phyloP scores from a whole-genome alignment of 78 protist species.

The Cavenderia fasciculata region DNA sequence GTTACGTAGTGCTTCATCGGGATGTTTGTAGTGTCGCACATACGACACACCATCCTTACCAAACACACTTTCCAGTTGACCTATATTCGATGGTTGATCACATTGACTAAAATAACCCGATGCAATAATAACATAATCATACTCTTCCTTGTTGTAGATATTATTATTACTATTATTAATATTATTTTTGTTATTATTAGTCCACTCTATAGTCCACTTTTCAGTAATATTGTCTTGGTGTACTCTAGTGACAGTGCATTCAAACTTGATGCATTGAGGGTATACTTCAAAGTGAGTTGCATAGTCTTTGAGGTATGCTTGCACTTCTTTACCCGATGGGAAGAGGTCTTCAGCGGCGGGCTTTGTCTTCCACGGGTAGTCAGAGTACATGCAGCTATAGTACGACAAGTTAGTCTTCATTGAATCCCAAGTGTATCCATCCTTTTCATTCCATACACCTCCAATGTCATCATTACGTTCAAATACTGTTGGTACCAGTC shows the following conservation, averaged over 20 bases:
- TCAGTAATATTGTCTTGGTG: not conserved
- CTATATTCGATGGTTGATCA: not conserved
- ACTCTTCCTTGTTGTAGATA: no score
- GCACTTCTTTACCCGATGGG: not conserved
- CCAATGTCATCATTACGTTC: conserved; percentile 18
- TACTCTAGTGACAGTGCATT: not conserved
- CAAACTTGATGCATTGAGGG: not conserved
- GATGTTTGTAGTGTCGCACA: no score
- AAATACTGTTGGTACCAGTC: conserved; percentile 9
- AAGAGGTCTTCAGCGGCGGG: not conserved
- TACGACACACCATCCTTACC: no score
- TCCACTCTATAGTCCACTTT: not conserved
- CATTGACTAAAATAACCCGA: not conserved
- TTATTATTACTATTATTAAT: not conserved
- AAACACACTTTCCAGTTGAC: no score
- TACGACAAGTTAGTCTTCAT: conserved; percentile 1
- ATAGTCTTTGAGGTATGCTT: not conserved
- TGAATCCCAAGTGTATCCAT: conserved; percentile 4
- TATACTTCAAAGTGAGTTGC: not conserved
- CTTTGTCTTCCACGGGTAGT: conserved; percentile 14
- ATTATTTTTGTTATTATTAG: not conserved
- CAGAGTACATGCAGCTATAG: conserved; percentile 3
- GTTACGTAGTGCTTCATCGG: not conserved
- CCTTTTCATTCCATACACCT: not conserved
- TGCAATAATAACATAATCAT: no score